phyloP scores from a whole-genome alignment of 2,329 filamentous ascomycete species.

The Xylaria sp. region DNA sequence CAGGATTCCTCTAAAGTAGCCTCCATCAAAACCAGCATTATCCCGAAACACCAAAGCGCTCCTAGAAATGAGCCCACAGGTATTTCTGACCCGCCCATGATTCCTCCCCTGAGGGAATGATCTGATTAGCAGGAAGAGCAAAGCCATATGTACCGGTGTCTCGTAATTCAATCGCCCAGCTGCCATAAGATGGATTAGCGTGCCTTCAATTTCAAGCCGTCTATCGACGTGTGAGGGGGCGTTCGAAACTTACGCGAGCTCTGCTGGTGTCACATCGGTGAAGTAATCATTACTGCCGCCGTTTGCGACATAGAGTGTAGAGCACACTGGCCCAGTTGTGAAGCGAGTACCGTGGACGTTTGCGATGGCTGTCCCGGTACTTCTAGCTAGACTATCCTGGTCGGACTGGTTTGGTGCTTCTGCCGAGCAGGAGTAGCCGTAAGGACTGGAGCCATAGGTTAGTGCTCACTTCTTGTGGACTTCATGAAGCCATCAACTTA shows the following conservation, averaged over 20 bases:
- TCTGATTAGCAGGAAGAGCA: slow-evolving; percentile 47
- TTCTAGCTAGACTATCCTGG: slow-evolving; percentile 52
- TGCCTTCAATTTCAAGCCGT: slow-evolving; percentile 9
- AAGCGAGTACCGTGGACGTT: slow-evolving; percentile 48
- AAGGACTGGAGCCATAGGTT: slow-evolving; percentile 38
- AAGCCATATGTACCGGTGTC: slow-evolving; percentile 48
- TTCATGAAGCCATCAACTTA: slow-evolving; percentile 26
- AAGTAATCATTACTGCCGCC: slow-evolving; percentile 49
- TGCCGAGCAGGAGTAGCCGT: slow-evolving; percentile 47
- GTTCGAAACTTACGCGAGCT: slow-evolving; percentile 44
- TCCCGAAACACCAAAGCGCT: neutral
- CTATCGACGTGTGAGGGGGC: neutral
- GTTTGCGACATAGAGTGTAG: slow-evolving; percentile 51
- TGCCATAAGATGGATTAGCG: slow-evolving; percentile 24
- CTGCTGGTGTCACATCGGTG: slow-evolving; percentile 45
- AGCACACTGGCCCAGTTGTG: slow-evolving; percentile 53
- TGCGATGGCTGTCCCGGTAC: slow-evolving; percentile 40
- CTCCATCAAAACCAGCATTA: neutral
- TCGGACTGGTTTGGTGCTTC: slow-evolving; percentile 41
- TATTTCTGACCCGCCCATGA: slow-evolving; percentile 49
- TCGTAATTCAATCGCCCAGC: slow-evolving; percentile 50
- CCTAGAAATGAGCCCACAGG: slow-evolving; percentile 43
- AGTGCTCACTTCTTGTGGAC: neutral
- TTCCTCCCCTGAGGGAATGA: slow-evolving; percentile 47
- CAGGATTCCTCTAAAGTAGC: neutral